Percentiles rank a stretch among this genome's conserved stretches.
phyloP scores from a whole-genome alignment of 73 alveolate species.

The Stentor roeselii region DNA sequence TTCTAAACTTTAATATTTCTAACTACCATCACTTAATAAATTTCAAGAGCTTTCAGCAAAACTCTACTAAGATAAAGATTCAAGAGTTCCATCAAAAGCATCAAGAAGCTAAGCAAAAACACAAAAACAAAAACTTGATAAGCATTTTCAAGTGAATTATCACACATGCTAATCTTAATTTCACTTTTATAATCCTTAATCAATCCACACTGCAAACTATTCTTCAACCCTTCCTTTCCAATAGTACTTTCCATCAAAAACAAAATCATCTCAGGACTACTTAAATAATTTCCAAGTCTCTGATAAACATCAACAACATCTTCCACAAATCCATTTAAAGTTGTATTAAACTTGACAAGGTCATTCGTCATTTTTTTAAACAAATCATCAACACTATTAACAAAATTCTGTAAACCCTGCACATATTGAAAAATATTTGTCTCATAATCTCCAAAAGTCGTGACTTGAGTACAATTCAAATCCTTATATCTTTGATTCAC shows the following conservation, averaged over 20 bases:
- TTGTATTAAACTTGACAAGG: too few relatives aligned
- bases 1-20: too few relatives aligned
- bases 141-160: background rate
- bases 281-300: background rate
- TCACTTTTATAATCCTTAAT: background rate
- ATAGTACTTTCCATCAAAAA: background rate
- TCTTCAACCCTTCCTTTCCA: background rate
- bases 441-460: background rate
- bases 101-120: background rate
- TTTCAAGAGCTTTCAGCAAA: background rate
- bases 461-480: background rate
- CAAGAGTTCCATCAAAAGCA: background rate
- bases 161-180: background rate
- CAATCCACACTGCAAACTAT: background rate
- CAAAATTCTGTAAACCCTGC: background rate
- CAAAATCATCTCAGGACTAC: background rate
- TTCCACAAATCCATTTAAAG: background rate
- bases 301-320: background rate
- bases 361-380: background rate
- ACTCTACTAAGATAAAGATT: background rate
- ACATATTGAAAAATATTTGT: too few relatives aligned
- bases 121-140: background rate
- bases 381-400: background rate
- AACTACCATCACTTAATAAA: too few relatives aligned
- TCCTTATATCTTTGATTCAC: background rate